Conservation (phyloP, 148 eudicot genomes). For the Gaultheria prostrata region DNA sequence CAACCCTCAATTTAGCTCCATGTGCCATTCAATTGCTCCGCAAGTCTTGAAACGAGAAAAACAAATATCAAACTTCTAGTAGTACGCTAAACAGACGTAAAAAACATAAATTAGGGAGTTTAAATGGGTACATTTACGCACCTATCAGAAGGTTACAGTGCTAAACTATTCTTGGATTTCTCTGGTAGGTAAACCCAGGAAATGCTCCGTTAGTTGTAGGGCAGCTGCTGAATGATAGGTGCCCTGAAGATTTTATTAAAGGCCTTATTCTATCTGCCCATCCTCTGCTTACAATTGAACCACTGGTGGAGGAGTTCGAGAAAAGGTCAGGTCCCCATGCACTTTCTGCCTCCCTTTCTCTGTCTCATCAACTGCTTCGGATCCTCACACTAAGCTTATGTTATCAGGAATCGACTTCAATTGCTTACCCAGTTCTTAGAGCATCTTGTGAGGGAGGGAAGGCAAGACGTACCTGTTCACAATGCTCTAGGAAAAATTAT, state of each 20-base stretch:
- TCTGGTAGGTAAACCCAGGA: conserved; percentile 72
- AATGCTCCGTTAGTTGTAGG: conserved; percentile 96
- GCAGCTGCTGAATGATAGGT: conserved; percentile 88
- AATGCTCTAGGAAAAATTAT: conserved; percentile 92
- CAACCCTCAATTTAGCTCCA: background rate
- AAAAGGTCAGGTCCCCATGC: conserved; percentile 59
- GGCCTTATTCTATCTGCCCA: conserved; percentile 83
- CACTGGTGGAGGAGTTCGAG: conserved; percentile 88
- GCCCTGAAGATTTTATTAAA: conserved; percentile 96
- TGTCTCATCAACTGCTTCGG: background rate
- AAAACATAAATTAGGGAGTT: background rate
- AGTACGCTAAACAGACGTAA: background rate
- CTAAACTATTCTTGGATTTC: background rate
- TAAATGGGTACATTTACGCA: background rate
- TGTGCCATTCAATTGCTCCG: background rate
- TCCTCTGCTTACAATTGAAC: conserved; percentile 91
- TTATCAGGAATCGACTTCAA: conserved; percentile 79
- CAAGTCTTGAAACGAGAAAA: background rate
- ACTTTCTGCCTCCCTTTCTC: background rate
- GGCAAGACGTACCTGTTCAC: conserved; percentile 93
- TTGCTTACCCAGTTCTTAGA: conserved; percentile 89
- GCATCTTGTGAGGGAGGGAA: conserved; percentile 96
- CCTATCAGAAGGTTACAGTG: background rate
- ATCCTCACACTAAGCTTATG: conserved; percentile 12
- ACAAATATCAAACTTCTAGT: background rate